Percentiles rank a stretch among this genome's conserved stretches.
Conservation (phyloP, 345 rosid genomes). For the Kandelia obovata region DNA sequence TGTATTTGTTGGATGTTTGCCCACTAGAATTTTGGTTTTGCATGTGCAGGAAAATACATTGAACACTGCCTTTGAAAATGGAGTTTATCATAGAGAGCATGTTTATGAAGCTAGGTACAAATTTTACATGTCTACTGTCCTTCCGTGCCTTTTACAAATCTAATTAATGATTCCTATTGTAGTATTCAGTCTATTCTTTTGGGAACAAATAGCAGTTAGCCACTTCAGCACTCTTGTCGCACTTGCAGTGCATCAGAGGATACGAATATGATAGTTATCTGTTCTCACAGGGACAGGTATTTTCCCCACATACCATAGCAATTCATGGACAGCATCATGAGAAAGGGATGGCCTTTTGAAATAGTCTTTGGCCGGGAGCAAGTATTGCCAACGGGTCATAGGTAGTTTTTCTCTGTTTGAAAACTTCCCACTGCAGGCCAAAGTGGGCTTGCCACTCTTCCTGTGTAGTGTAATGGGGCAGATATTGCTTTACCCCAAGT, state of each 20-base stretch:
- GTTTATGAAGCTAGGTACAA: no score
- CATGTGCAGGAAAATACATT: no score
- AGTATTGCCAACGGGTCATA: slow-evolving; percentile 87
- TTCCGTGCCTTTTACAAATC: no score
- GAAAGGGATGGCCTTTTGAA: slow-evolving; percentile 52
- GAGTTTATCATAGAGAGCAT: no score
- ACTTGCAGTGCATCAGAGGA: slow-evolving; percentile 29
- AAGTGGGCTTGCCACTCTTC: slow-evolving; percentile 82
- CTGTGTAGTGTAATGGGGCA: slow-evolving; percentile 74
- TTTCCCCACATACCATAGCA: slow-evolving; percentile 18
- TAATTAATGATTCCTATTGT: no score
- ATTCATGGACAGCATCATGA: slow-evolving; percentile 34
- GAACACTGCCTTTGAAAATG: no score
- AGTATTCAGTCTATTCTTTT: background rate
- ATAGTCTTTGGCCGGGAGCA: slow-evolving; percentile 90
- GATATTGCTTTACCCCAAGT: slow-evolving; percentile 80
- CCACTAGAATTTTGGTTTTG: no score
- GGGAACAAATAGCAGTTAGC: slow-evolving; percentile 16
- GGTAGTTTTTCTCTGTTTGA: slow-evolving; percentile 61
- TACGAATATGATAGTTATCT: slow-evolving; percentile 14
- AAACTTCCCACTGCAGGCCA: slow-evolving; percentile 67
- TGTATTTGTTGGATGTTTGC: no score
- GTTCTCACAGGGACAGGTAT: slow-evolving; percentile 27
- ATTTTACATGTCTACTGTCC: no score
- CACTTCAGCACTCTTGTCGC: slow-evolving; percentile 18